Evolutionary conservation across 257 asterid genomes (phyloP).

Genomic region (Schizonepeta tenuifolia): DNA sequence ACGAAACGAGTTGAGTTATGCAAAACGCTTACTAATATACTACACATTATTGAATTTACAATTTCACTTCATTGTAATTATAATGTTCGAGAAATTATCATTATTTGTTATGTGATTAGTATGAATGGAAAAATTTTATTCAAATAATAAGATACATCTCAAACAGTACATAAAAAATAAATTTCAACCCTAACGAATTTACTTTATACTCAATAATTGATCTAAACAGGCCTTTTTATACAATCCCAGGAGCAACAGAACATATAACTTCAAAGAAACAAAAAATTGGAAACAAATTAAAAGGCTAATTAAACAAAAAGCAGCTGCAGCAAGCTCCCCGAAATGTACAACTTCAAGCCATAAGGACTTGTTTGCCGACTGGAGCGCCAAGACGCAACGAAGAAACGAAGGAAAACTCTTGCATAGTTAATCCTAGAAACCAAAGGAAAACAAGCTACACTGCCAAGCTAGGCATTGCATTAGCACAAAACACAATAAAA

Average conservation of each 20-base stretch:
- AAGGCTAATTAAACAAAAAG: background rate
- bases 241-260: background rate
- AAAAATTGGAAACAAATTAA: background rate
- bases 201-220: background rate
- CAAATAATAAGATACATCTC: background rate
- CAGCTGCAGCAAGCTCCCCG: constrained; percentile 3
- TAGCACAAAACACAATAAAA: constrained; percentile 11
- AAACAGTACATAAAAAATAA: background rate
- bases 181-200: background rate
- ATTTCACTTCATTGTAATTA: background rate
- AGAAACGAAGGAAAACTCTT: background rate
- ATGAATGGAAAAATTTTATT: too few relatives aligned
- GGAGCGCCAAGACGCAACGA: constrained; percentile 6
- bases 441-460: constrained; percentile 19
- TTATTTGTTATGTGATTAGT: too few relatives aligned
- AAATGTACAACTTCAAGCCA: constrained; percentile 5
- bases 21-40: too few relatives aligned
- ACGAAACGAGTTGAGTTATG: too few relatives aligned
- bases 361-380: background rate
- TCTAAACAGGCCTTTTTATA: background rate
- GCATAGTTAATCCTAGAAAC: constrained; percentile 33
- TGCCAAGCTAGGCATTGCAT: constrained; percentile 29
- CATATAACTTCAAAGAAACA: background rate
- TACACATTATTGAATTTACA: too few relatives aligned
- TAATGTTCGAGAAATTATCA: background rate